These are phyloP conservation scores for Basipetospora chlamydospora DNA, from an alignment of 2,329 filamentous ascomycete species.

Conservation along the genomic window DNA sequence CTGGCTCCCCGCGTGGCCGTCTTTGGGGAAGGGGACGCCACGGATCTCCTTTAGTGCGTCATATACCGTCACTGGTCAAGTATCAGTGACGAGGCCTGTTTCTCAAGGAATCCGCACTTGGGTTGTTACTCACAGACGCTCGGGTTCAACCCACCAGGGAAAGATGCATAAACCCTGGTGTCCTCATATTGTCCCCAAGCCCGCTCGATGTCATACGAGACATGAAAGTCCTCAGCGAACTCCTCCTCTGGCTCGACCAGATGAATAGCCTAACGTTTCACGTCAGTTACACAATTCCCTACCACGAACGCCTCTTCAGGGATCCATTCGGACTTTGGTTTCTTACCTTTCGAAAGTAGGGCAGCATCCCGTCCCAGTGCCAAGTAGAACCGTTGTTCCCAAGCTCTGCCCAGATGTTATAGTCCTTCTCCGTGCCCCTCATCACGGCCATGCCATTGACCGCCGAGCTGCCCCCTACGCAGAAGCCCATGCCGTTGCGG, in stretches of 20 bases:
- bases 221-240: slow-evolving; percentile 9
- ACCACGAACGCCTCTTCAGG: too few species aligned
- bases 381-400: slow-evolving; percentile 14
- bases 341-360: slow-evolving; percentile 12
- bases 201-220: slow-evolving; percentile 9
- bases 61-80: slow-evolving; percentile 9
- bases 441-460: slow-evolving; percentile 21
- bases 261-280: slow-evolving; percentile 3
- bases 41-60: slow-evolving; percentile 13
- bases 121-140: too few species aligned
- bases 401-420: slow-evolving; percentile 13
- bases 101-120: too few species aligned
- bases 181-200: slow-evolving; percentile 9
- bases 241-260: slow-evolving; percentile 7
- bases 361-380: slow-evolving; percentile 13
- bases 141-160: not conserved
- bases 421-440: slow-evolving; percentile 17
- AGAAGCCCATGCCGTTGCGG: slow-evolving; percentile 1
- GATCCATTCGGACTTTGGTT: not conserved
- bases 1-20: slow-evolving; percentile 12
- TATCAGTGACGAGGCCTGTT: too few species aligned
- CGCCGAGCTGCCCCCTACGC: slow-evolving; percentile 22
- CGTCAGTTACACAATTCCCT: too few species aligned
- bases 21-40: slow-evolving; percentile 11
- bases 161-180: slow-evolving; percentile 6